Evolutionary conservation across 179 eudicot genomes (phyloP), one percentile per base, ranked within the genome.

Genomic region (Actinidia polygama): DNA sequence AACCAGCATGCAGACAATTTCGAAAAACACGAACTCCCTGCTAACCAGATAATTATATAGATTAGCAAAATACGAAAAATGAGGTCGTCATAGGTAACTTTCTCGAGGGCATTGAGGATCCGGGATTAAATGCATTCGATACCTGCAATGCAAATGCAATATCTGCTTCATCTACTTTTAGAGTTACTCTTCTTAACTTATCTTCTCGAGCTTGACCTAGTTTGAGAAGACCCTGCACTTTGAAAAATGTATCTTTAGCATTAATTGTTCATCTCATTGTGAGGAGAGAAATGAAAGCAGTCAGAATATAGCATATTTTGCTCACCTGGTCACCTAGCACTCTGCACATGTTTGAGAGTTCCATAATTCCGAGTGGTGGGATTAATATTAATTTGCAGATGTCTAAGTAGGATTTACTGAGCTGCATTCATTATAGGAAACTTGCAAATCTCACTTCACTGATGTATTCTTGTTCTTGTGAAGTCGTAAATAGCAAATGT

Each of bases 21-120:
- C 97, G 90, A 86, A 96, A 96, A 86, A 94, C 93, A 21, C 97
- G 96, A 85, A 96, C 82, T 76, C 93, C 98, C 98, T 94, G 93
- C 78, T 55, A 79, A 79, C 9, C 51, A 77, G 70, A 55, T 3
- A 58, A 53, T 63, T 75, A 62, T 6, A 51, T 30, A 53, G 3
- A 10, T 40, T 40, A 40, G 44, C 44, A 40, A 40, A 40, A 40
- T 40, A 40, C 4, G 44, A 53, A 53, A 14, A 53, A 53, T 53
- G 57, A 53, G 57, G 15, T 53, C 4, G 14, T 14, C 9, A 51
- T 51, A 51, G 11, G 75, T 23, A 70, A 18, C 9, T 44, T 70
- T 23, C 63, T 19, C 12, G 11, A 59, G 63, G 11, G 14, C 44
- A 40, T 40, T 40, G 44, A 40, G 44, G 44, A 40, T 40, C 44